A percentile compares a stretch with the other conserved stretches of the same genome.
Conservation (phyloP, 2,329 filamentous ascomycete genomes). For the Xylariales sp. region DNA sequence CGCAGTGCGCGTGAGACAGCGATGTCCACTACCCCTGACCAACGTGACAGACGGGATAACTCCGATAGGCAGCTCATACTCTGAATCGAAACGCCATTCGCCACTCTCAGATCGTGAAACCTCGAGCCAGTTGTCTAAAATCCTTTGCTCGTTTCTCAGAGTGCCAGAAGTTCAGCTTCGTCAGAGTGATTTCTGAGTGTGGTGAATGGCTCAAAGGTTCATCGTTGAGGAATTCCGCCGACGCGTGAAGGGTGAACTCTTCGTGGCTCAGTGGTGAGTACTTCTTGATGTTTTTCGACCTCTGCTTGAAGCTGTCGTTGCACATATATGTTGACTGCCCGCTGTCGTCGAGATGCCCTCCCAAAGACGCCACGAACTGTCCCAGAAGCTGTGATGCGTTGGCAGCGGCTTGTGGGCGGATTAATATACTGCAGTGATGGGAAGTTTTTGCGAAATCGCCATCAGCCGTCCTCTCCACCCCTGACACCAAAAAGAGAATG, state of each 20-base stretch:
- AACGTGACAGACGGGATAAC: neutral
- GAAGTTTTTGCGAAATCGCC: constrained; percentile 5
- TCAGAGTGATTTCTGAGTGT: constrained; percentile 26
- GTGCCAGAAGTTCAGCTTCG: constrained; percentile 13
- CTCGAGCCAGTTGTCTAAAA: neutral
- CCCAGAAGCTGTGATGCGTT: constrained; percentile 4
- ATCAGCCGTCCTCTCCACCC: constrained; percentile 9
- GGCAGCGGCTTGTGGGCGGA: neutral
- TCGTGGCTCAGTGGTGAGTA: neutral
- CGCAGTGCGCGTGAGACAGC: neutral
- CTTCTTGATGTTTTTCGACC: neutral
- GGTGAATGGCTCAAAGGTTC: constrained; percentile 21
- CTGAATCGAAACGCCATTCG: neutral
- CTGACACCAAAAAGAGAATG: constrained; percentile 4
- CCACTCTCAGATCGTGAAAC: neutral
- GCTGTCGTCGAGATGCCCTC: neutral
- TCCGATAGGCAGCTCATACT: neutral
- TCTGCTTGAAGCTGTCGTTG: constrained; percentile 16
- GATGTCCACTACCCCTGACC: neutral
- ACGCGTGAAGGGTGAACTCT: constrained; percentile 11
- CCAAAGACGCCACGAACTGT: neutral
- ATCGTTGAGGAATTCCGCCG: constrained; percentile 14
- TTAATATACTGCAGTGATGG: neutral
- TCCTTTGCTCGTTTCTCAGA: neutral
- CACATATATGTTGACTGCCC: constrained; percentile 10